These are phyloP conservation scores for Termitomyces sp. DNA, from an alignment of 768 basidiomycete species.

Conservation along the genomic window DNA sequence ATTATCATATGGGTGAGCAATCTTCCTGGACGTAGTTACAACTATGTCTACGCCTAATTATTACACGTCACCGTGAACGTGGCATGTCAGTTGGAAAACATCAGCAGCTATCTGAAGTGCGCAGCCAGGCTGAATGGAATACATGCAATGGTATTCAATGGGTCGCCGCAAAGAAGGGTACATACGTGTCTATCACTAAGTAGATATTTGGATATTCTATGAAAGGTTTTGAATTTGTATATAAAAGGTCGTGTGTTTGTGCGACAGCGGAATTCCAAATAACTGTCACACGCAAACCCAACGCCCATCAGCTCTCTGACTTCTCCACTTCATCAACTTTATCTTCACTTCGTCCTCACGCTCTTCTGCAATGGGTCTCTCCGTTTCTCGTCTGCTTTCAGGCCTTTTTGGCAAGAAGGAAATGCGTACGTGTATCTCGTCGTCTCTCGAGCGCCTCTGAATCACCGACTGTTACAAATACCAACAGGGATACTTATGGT, in stretches of 20 bases:
- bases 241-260: slow-evolving; percentile 14
- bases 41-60: not conserved
- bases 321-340: slow-evolving; percentile 27
- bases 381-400: slow-evolving; percentile 69
- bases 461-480: slow-evolving; percentile 26
- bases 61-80: not conserved
- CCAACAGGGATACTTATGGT: slow-evolving; percentile 94
- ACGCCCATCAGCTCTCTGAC: slow-evolving; percentile 20
- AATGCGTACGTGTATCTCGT: slow-evolving; percentile 79
- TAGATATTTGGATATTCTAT: not conserved
- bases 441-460: slow-evolving; percentile 23
- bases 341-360: slow-evolving; percentile 28
- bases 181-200: slow-evolving; percentile 10
- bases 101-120: not conserved
- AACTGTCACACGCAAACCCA: slow-evolving; percentile 38
- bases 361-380: slow-evolving; percentile 67
- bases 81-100: not conserved
- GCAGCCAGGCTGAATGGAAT: not conserved
- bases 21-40: not conserved
- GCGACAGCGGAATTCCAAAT: slow-evolving; percentile 42
- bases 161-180: not conserved
- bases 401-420: slow-evolving; percentile 98
- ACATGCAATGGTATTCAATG: not conserved
- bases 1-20: not conserved
- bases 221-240: not conserved